Evolutionary conservation across 805 yeast genomes (phyloP).

Genomic region (Myxozyma monticola): DNA sequence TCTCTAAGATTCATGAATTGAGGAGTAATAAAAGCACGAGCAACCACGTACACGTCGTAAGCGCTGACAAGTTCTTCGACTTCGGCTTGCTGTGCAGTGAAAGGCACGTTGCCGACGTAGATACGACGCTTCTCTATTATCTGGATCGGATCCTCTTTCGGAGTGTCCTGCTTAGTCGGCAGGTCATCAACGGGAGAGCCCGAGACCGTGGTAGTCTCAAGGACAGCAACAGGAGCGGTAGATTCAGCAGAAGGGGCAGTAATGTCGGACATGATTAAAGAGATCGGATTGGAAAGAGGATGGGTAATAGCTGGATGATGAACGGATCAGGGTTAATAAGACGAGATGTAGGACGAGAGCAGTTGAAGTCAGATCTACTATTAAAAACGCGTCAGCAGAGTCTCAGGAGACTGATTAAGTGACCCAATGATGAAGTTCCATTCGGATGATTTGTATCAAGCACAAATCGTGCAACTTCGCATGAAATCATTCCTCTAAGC

Average conservation of each 20-base stretch:
- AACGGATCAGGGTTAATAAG: no score
- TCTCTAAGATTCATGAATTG: neutral
- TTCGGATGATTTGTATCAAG: no score
- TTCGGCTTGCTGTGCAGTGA: constrained; percentile 54
- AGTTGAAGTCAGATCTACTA: no score
- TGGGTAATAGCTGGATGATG: no score
- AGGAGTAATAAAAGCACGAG: neutral
- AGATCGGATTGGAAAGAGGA: neutral
- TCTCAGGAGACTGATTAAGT: no score
- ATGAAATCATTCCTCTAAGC: no score
- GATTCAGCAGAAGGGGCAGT: constrained; percentile 3
- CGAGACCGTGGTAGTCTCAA: constrained; percentile 16
- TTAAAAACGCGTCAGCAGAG: no score
- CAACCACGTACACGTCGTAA: constrained; percentile 48
- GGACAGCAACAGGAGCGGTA: constrained; percentile 12
- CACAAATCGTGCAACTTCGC: no score
- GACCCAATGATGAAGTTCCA: no score
- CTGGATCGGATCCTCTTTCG: constrained; percentile 20
- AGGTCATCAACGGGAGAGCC: constrained; percentile 17
- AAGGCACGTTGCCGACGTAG: constrained; percentile 57
- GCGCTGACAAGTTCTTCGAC: constrained; percentile 48
- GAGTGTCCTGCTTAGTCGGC: neutral
- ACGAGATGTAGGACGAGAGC: no score
- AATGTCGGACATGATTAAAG: neutral
- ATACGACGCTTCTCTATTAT: constrained; percentile 42